phyloP scores from a whole-genome alignment of 495 filamentous ascomycete species.

The Penicillium cataractarum region DNA sequence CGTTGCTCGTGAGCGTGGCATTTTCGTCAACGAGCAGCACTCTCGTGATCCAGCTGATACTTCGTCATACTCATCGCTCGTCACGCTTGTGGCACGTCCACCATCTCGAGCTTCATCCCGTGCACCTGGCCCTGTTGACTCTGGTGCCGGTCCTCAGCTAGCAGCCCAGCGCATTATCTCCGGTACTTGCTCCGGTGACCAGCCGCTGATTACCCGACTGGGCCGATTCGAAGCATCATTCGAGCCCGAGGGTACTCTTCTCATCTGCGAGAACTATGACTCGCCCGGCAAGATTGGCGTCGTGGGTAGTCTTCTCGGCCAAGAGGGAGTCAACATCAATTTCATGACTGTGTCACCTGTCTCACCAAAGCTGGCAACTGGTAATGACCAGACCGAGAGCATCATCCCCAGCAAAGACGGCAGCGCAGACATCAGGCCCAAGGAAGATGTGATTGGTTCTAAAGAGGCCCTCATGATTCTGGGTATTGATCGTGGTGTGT shows the following conservation, averaged over 20 bases:
- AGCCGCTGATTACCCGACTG: slow-evolving; percentile 64
- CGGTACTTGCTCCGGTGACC: slow-evolving; percentile 62
- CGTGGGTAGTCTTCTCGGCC: slow-evolving; percentile 64
- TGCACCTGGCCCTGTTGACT: slow-evolving; percentile 15
- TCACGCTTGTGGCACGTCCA: slow-evolving; percentile 58
- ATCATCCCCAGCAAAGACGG: slow-evolving; percentile 9
- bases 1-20: slow-evolving; percentile 68
- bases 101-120: slow-evolving; percentile 31
- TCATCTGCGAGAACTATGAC: slow-evolving; percentile 73
- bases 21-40: slow-evolving; percentile 67
- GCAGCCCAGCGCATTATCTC: slow-evolving; percentile 60
- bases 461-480: slow-evolving; percentile 76
- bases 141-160: background rate
- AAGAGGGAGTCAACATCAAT: slow-evolving; percentile 67
- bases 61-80: slow-evolving; percentile 58
- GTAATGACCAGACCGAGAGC: slow-evolving; percentile 16
- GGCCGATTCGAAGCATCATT: slow-evolving; percentile 67
- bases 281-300: slow-evolving; percentile 73
- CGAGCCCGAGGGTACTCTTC: slow-evolving; percentile 62
- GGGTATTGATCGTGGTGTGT: slow-evolving; percentile 62
- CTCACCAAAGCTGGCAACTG: slow-evolving; percentile 22
- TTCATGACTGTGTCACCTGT: slow-evolving; percentile 70
- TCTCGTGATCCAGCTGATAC: slow-evolving; percentile 52
- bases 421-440: background rate
- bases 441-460: background rate